Conservation (phyloP, 331 rosid genomes). For the Pyracantha coccinea region DNA sequence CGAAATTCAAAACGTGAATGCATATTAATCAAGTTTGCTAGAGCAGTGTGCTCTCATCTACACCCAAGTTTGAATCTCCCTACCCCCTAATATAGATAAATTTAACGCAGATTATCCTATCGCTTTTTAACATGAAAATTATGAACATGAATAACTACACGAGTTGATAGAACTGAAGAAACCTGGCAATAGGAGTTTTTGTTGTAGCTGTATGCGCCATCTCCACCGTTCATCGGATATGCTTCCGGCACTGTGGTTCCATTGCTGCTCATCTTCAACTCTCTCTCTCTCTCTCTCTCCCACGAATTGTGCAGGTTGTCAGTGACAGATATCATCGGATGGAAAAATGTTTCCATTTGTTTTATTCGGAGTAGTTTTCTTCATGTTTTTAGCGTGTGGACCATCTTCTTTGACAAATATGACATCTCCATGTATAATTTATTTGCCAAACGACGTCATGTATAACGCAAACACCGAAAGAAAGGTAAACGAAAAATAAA, state of each 20-base stretch:
- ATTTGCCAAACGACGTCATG: neutral
- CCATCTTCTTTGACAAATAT: neutral
- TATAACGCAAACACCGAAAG: neutral
- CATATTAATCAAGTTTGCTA: neutral
- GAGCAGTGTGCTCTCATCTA: too few relatives aligned
- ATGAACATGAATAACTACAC: neutral
- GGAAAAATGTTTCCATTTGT: neutral
- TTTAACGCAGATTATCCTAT: too few relatives aligned
- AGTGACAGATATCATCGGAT: neutral
- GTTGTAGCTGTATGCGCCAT: conserved; percentile 11
- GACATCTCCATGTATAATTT: neutral
- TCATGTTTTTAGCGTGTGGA: neutral
- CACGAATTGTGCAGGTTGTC: neutral
- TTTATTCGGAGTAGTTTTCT: neutral
- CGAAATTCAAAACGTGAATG: too few relatives aligned
- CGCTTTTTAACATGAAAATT: too few relatives aligned
- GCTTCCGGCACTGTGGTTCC: neutral
- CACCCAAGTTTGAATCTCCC: neutral
- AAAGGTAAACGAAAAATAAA: neutral
- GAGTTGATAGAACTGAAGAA: neutral
- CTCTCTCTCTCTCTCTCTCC: neutral
- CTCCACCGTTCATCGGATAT: conserved; percentile 1
- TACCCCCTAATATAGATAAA: too few relatives aligned
- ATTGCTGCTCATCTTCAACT: neutral
- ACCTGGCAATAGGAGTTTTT: conserved; percentile 8